These are phyloP conservation scores for Pleurozium schreberi DNA, from an alignment of 225 moss, liverwort and hornwort species.

Conservation along the genomic window DNA sequence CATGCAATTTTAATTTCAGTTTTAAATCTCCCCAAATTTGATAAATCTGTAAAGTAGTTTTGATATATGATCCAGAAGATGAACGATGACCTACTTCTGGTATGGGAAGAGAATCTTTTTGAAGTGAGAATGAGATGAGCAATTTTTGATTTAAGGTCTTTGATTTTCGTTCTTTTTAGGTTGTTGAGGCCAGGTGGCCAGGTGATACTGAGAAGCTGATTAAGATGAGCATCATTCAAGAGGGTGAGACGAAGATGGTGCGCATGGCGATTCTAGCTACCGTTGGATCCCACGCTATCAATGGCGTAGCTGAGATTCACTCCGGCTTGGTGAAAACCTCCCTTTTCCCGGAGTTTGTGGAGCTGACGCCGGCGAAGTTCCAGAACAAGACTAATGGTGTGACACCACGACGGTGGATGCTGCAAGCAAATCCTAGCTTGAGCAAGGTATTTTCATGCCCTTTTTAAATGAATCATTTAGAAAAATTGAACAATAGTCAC, in stretches of 20 bases:
- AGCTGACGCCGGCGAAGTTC: slow-evolving; percentile 51
- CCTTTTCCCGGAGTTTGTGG: slow-evolving; percentile 59
- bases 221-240: slow-evolving; percentile 40
- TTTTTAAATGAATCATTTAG: background rate
- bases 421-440: slow-evolving; percentile 21
- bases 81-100: background rate
- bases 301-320: slow-evolving; percentile 75
- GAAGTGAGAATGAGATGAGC: background rate
- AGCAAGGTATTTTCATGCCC: slow-evolving; percentile 7
- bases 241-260: slow-evolving; percentile 25
- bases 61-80: background rate
- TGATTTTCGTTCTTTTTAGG: background rate
- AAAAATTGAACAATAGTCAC: background rate
- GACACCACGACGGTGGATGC: slow-evolving; percentile 67
- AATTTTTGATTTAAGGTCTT: background rate
- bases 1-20: background rate
- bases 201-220: slow-evolving; percentile 12
- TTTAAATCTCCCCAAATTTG: background rate
- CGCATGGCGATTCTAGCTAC: slow-evolving; percentile 32
- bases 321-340: slow-evolving; percentile 55
- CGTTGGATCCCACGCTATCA: slow-evolving; percentile 40
- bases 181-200: slow-evolving; percentile 21
- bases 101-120: background rate
- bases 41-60: background rate
- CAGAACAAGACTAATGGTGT: slow-evolving; percentile 88